phyloP scores from a whole-genome alignment of 2,329 filamentous ascomycete species.

The Phaeosphaeria sp. region DNA sequence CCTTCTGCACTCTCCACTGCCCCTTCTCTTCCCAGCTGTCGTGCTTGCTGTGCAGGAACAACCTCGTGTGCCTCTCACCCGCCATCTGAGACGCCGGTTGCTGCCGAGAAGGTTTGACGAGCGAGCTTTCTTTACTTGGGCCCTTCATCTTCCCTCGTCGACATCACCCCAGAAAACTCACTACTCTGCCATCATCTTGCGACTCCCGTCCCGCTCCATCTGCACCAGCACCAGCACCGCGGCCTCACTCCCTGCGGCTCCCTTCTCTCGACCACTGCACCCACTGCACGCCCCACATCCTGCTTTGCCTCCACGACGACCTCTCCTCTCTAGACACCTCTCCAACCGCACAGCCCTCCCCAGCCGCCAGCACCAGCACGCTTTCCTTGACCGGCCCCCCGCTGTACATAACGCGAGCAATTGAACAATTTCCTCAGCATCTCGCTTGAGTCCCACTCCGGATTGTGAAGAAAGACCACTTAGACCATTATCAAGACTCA shows the following conservation, averaged over 20 bases:
- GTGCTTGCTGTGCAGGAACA: constrained; percentile 25
- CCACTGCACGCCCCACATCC: constrained; percentile 42
- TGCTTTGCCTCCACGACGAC: constrained; percentile 40
- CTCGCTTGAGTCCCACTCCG: constrained; percentile 34
- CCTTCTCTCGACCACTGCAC: constrained; percentile 37
- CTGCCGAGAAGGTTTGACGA: constrained; percentile 48
- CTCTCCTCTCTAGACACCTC: constrained; percentile 40
- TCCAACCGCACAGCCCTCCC: constrained; percentile 35
- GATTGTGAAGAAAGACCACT: constrained; percentile 45
- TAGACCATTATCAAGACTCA: constrained; percentile 30
- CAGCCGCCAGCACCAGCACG: constrained; percentile 74
- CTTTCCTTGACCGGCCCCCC: constrained; percentile 85
- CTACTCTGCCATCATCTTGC: constrained; percentile 27
- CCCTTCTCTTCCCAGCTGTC: constrained; percentile 20
- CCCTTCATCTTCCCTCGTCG: constrained; percentile 38
- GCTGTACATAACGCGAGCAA: constrained; percentile 66
- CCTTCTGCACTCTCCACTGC: constrained; percentile 25
- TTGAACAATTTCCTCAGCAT: constrained; percentile 41
- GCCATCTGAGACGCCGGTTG: constrained; percentile 31
- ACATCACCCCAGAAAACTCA: constrained; percentile 30
- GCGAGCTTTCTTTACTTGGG: constrained; percentile 48
- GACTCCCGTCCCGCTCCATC: constrained; percentile 28
- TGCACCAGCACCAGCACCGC: constrained; percentile 39
- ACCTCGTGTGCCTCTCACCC: constrained; percentile 10
- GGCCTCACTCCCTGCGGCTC: constrained; percentile 34